Conservation (phyloP, 148 eudicot genomes). For the Vaccinium vitisidaea region DNA sequence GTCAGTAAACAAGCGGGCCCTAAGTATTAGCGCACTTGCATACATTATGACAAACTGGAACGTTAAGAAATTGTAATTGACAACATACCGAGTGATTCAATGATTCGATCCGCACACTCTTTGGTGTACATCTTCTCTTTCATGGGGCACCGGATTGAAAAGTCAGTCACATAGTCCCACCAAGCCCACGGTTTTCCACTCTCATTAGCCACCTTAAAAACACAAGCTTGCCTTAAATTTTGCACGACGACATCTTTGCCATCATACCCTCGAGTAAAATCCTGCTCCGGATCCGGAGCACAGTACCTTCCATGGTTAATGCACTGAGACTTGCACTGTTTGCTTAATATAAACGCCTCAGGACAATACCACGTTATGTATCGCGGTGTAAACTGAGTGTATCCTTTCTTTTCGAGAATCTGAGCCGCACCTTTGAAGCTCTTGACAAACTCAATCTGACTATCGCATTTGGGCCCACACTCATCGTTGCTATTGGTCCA, state of each 20-base stretch:
- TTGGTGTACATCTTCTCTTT: slow-evolving; percentile 33
- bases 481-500: slow-evolving; percentile 42
- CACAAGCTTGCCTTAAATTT: slow-evolving; percentile 38
- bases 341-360: slow-evolving; percentile 28
- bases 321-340: slow-evolving; percentile 43
- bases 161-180: slow-evolving; percentile 48
- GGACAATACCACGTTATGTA: slow-evolving; percentile 43
- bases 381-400: slow-evolving; percentile 37
- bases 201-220: slow-evolving; percentile 41
- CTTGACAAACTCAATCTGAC: slow-evolving; percentile 27
- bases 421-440: slow-evolving; percentile 36
- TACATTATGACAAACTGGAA: neutral
- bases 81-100: slow-evolving; percentile 31
- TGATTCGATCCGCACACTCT: slow-evolving; percentile 31
- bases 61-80: neutral
- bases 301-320: slow-evolving; percentile 45
- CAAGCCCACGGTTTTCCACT: slow-evolving; percentile 39
- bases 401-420: slow-evolving; percentile 33
- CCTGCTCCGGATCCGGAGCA: slow-evolving; percentile 48
- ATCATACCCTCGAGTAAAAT: slow-evolving; percentile 36
- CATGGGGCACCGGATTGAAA: slow-evolving; percentile 39
- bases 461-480: slow-evolving; percentile 38
- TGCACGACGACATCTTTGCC: slow-evolving; percentile 41
- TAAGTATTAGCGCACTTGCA: neutral
- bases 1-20: neutral